Conservation (phyloP, 257 asterid genomes). For the Craterostigma plantagineum region DNA sequence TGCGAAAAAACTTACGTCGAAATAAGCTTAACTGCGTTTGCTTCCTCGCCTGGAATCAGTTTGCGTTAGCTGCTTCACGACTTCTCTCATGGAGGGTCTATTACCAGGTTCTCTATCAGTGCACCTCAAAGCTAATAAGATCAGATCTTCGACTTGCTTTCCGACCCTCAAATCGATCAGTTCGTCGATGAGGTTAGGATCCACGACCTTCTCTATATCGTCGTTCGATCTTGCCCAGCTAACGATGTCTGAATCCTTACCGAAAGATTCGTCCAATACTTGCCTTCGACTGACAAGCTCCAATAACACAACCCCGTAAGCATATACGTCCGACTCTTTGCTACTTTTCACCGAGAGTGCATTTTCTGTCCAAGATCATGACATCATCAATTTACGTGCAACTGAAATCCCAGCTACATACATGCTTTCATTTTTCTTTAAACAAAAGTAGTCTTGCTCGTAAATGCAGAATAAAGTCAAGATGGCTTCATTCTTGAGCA, state of each 20-base stretch:
- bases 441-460: too few relatives aligned
- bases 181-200: constrained; percentile 34
- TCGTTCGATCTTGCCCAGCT: constrained; percentile 40
- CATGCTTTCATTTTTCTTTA: not conserved
- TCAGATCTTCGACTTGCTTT: constrained; percentile 31
- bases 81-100: constrained; percentile 72
- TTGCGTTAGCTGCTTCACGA: constrained; percentile 35
- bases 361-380: constrained; percentile 29
- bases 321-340: constrained; percentile 61
- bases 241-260: constrained; percentile 26
- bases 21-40: constrained; percentile 6
- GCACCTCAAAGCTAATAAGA: constrained; percentile 48
- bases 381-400: not conserved
- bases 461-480: too few relatives aligned
- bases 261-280: constrained; percentile 30
- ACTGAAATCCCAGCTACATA: not conserved
- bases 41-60: constrained; percentile 17
- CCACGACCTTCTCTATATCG: constrained; percentile 28
- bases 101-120: constrained; percentile 30
- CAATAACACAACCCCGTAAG: constrained; percentile 59
- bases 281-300: constrained; percentile 49
- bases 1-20: too few relatives aligned
- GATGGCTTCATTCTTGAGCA: too few relatives aligned
- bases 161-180: constrained; percentile 30
- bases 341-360: constrained; percentile 42